Conservation (phyloP, 441 rosid genomes). For the California macrophylla region DNA sequence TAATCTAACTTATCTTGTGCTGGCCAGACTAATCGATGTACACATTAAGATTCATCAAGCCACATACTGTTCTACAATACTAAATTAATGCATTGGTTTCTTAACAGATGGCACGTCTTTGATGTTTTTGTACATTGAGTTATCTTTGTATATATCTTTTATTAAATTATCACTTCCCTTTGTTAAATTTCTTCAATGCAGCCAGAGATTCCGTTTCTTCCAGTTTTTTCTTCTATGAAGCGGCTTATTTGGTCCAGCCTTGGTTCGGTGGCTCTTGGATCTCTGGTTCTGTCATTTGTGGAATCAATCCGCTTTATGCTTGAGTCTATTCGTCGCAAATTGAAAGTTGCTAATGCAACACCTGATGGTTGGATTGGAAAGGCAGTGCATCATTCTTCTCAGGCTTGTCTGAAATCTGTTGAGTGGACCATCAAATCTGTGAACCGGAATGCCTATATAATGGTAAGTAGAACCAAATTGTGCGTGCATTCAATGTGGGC, state of each 20-base stretch:
- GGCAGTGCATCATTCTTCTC: constrained; percentile 44
- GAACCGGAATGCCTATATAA: constrained; percentile 92
- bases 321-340: constrained; percentile 65
- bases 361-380: constrained; percentile 64
- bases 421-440: constrained; percentile 81
- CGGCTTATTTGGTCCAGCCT: constrained; percentile 72
- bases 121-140: background rate
- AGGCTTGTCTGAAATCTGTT: constrained; percentile 45
- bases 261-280: constrained; percentile 93
- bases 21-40: background rate
- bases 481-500: too few species aligned
- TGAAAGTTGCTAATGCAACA: constrained; percentile 44
- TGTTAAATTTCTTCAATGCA: constrained; percentile 29
- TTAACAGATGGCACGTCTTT: background rate
- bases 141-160: background rate
- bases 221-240: constrained; percentile 91
- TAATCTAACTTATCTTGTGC: background rate
- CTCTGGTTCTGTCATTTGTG: constrained; percentile 74
- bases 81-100: background rate
- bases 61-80: background rate
- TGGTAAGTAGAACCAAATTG: constrained; percentile 39
- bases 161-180: background rate
- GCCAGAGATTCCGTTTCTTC: constrained; percentile 84
- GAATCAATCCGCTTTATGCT: constrained; percentile 87
- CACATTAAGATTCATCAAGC: background rate